phyloP scores from a whole-genome alignment of 345 rosid species.

The Conringia planisiliqua region DNA sequence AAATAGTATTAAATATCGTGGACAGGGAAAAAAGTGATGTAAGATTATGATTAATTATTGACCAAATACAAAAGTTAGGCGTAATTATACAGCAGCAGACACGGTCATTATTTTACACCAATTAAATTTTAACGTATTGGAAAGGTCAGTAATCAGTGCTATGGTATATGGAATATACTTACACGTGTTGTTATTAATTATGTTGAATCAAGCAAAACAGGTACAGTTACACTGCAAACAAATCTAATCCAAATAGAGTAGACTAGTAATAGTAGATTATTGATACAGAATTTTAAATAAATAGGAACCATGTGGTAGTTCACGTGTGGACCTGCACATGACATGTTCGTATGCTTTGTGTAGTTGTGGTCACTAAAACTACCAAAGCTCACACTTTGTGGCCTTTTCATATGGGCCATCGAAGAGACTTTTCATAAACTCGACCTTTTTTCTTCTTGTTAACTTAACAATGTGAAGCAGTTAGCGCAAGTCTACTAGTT shows the following conservation, averaged over 20 bases:
- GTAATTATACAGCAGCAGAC: neutral
- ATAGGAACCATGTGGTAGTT: slow-evolving; percentile 29
- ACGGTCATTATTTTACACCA: slow-evolving; percentile 10
- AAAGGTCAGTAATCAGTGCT: neutral
- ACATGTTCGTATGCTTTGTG: slow-evolving; percentile 15
- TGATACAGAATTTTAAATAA: neutral
- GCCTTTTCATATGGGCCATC: slow-evolving; percentile 1
- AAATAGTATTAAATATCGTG: neutral
- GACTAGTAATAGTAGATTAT: neutral
- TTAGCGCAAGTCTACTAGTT: neutral
- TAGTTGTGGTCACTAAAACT: neutral
- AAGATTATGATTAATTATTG: neutral
- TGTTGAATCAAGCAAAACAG: neutral
- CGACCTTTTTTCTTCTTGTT: neutral
- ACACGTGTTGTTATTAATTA: neutral
- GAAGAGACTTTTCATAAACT: neutral
- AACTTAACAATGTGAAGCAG: neutral
- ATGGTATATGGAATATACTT: too few species aligned
- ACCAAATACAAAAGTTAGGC: neutral
- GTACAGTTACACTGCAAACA: neutral
- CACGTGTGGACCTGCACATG: slow-evolving; percentile 7
- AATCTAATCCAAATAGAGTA: neutral
- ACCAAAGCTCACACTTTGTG: slow-evolving; percentile 1
- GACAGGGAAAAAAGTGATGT: neutral
- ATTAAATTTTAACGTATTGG: slow-evolving; percentile 1